Conservation (phyloP, 169 alveolate genomes). For the Plasmodium inui region DNA sequence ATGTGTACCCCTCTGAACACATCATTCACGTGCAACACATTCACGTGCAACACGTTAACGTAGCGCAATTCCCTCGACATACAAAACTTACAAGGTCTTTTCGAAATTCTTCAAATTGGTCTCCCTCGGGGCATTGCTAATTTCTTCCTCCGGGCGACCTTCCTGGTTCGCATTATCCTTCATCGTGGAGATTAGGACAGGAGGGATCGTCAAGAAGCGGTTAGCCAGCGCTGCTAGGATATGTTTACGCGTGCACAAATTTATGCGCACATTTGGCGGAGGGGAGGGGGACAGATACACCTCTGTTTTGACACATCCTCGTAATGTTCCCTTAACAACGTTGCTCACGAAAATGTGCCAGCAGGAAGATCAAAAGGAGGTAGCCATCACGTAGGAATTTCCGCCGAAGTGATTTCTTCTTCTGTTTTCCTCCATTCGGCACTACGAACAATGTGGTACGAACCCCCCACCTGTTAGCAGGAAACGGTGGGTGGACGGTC, state of each 20-base stretch:
- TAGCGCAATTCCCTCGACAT: background rate
- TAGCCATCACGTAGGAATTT: background rate
- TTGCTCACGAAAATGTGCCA: background rate
- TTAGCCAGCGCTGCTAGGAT: background rate
- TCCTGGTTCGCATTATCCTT: slow-evolving; percentile 12
- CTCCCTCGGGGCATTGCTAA: slow-evolving; percentile 9
- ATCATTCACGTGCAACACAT: background rate
- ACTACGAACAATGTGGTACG: background rate
- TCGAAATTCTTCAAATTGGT: slow-evolving; percentile 22
- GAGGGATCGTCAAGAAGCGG: background rate
- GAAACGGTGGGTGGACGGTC: background rate
- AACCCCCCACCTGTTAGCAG: background rate
- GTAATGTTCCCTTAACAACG: background rate
- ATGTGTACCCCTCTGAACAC: background rate
- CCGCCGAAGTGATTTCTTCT: background rate
- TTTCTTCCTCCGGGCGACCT: background rate
- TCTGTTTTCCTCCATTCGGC: background rate
- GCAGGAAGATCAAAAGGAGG: background rate
- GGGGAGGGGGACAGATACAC: background rate
- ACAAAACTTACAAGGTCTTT: slow-evolving; percentile 27
- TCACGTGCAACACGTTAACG: background rate
- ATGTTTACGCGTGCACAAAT: background rate
- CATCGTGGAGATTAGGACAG: background rate
- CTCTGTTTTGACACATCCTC: background rate
- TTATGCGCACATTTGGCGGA: background rate